A percentile compares a stretch with the other conserved stretches of the same genome.
Conservation (phyloP, 2,329 filamentous ascomycete genomes). For the Trichoderma guizhouense region DNA sequence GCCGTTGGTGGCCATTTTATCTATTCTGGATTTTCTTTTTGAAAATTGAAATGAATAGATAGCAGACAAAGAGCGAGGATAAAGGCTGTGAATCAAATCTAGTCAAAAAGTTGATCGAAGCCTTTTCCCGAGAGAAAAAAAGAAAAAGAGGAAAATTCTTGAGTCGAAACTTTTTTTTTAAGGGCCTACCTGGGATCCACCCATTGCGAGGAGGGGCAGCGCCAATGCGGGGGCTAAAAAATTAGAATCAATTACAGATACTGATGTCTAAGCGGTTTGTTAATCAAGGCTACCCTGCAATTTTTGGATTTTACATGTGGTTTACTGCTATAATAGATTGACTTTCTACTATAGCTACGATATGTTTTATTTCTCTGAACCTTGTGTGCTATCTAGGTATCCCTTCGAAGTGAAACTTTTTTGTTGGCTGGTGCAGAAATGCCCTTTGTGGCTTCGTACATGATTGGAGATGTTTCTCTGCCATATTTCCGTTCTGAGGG, state of each 20-base stretch:
- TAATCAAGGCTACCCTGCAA: neutral
- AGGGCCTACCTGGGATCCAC: conserved; percentile 4
- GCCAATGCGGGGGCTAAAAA: neutral
- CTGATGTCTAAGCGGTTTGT: neutral
- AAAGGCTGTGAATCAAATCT: conserved; percentile 38
- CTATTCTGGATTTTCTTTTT: conserved; percentile 19
- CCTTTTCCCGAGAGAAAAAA: conserved; percentile 54
- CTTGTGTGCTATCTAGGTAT: neutral
- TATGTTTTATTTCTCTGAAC: neutral
- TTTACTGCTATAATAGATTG: neutral
- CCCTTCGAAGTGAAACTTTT: neutral
- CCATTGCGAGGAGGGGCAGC: conserved; percentile 15
- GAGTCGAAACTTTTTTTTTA: conserved; percentile 40
- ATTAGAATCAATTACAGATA: neutral
- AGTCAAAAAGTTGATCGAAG: conserved; percentile 33
- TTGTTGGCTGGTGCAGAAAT: neutral
- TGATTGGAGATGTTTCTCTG: neutral
- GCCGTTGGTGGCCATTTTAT: conserved; percentile 62
- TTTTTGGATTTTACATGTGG: neutral
- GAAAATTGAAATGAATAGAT: conserved; percentile 24
- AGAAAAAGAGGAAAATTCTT: conserved; percentile 39
- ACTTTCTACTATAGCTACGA: neutral
- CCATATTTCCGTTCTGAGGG: neutral
- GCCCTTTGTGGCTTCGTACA: neutral
- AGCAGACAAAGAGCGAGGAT: conserved; percentile 35